Evolutionary conservation across 768 basidiomycete species (phyloP).

Genomic region (Phaeolepiota aurea): DNA sequence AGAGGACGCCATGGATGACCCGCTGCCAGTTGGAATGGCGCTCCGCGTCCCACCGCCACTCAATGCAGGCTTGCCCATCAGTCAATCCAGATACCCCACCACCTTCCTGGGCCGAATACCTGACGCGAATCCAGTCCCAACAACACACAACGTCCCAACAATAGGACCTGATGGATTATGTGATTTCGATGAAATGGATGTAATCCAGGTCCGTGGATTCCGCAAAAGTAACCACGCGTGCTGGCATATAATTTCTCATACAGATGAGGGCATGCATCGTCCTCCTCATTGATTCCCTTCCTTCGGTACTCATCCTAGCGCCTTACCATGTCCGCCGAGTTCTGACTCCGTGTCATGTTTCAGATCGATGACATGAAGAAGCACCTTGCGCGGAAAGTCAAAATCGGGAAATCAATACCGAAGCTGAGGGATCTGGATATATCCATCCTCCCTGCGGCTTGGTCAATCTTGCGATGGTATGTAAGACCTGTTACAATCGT

Average conservation of each 20-base stretch:
- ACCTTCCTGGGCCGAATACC: neutral
- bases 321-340: neutral
- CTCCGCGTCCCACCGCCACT: constrained; percentile 35
- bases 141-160: constrained; percentile 2
- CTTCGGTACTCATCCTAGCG: constrained; percentile 28
- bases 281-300: constrained; percentile 35
- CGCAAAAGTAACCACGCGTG: too few relatives aligned
- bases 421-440: constrained; percentile 44
- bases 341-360: neutral
- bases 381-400: constrained; percentile 44
- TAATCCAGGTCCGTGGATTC: constrained; percentile 21
- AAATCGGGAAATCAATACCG: constrained; percentile 43
- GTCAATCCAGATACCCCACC: neutral
- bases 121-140: neutral
- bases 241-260: too few relatives aligned
- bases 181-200: constrained; percentile 42
- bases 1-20: constrained; percentile 46
- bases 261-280: constrained; percentile 42
- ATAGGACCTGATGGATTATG: constrained; percentile 28
- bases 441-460: constrained; percentile 46
- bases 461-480: constrained; percentile 59
- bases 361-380: constrained; percentile 53
- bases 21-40: constrained; percentile 51
- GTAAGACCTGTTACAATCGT: too few relatives aligned
- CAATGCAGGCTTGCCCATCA: constrained; percentile 15